These are phyloP conservation scores for Fusarium anguioides DNA, from an alignment of 2,329 filamentous ascomycete genomes.

Conservation along the genomic window DNA sequence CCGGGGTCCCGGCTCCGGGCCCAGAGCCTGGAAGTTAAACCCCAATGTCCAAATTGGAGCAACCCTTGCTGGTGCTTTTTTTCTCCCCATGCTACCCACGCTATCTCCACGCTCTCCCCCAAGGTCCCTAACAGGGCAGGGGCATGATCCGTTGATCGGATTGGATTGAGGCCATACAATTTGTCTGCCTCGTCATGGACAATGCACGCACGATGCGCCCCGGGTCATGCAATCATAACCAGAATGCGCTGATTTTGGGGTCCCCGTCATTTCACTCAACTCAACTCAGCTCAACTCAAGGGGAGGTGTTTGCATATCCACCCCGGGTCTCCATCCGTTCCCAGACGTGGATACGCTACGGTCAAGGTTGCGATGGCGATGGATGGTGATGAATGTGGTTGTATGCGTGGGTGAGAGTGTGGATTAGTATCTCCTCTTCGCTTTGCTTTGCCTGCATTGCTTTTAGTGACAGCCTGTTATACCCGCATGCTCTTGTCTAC, in stretches of 20 bases:
- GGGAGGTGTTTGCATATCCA: conserved; percentile 27
- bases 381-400: conserved; percentile 8
- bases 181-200: conserved; percentile 34
- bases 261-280: conserved; percentile 11
- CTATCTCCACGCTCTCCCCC: conserved; percentile 28
- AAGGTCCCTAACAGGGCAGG: conserved; percentile 1
- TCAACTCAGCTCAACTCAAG: too few relatives aligned
- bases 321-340: conserved; percentile 42
- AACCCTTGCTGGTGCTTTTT: conserved; percentile 27
- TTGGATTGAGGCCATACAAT: conserved; percentile 30
- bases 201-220: conserved; percentile 9
- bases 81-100: conserved; percentile 22
- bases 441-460: not conserved
- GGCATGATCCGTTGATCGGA: conserved; percentile 19
- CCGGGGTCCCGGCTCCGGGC: conserved; percentile 43
- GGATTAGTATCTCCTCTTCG: not conserved
- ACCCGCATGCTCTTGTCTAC: conserved; percentile 19
- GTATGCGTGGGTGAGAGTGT: conserved; percentile 26
- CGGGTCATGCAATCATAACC: conserved; percentile 41
- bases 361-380: conserved; percentile 28
- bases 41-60: conserved; percentile 25
- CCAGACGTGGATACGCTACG: conserved; percentile 39
- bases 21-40: conserved; percentile 17
- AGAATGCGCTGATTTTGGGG: conserved; percentile 43
- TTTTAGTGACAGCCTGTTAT: conserved; percentile 11